phyloP scores from a whole-genome alignment of 1,284 basidiomycete genomes.

The Anthracocystis setariae region DNA sequence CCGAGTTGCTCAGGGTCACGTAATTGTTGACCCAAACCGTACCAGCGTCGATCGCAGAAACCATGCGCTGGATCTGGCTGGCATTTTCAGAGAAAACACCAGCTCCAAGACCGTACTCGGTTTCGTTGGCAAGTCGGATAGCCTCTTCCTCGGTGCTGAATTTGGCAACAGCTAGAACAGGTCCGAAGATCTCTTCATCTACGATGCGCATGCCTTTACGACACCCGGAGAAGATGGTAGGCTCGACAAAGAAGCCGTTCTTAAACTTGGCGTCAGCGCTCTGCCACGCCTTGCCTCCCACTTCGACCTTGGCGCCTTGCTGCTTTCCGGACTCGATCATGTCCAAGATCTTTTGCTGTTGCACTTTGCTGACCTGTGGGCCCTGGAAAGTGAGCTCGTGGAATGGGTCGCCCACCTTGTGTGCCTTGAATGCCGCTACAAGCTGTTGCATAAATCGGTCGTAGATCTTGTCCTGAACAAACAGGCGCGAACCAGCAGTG shows the following conservation, averaged over 20 bases:
- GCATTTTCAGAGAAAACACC: slow-evolving; percentile 77
- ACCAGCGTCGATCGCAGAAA: slow-evolving; percentile 82
- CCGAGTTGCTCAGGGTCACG: slow-evolving; percentile 33
- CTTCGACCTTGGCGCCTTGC: slow-evolving; percentile 78
- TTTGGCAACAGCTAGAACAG: slow-evolving; percentile 74
- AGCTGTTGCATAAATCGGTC: slow-evolving; percentile 75
- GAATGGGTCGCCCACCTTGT: slow-evolving; percentile 77
- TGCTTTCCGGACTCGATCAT: slow-evolving; percentile 88
- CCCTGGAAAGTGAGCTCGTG: slow-evolving; percentile 78
- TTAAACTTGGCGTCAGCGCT: slow-evolving; percentile 21
- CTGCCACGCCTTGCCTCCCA: slow-evolving; percentile 73
- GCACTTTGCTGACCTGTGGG: slow-evolving; percentile 80
- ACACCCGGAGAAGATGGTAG: slow-evolving; percentile 73
- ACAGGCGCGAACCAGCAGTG: slow-evolving; percentile 77
- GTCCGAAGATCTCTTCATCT: slow-evolving; percentile 81
- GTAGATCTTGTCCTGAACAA: slow-evolving; percentile 76
- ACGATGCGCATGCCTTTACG: slow-evolving; percentile 73
- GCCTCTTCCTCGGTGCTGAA: slow-evolving; percentile 72
- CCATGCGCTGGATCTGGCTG: slow-evolving; percentile 73
- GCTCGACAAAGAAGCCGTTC: slow-evolving; percentile 72
- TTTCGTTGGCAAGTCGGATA: slow-evolving; percentile 81
- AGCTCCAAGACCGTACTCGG: slow-evolving; percentile 81
- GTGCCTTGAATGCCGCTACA: slow-evolving; percentile 71
- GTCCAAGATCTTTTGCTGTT: slow-evolving; percentile 88
- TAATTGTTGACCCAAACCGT: slow-evolving; percentile 79